Percentiles rank a stretch among this genome's conserved stretches.
These are phyloP conservation scores for Yamadazyma triangularis DNA, from an alignment of 1,139 yeast species.

Conservation along the genomic window DNA sequence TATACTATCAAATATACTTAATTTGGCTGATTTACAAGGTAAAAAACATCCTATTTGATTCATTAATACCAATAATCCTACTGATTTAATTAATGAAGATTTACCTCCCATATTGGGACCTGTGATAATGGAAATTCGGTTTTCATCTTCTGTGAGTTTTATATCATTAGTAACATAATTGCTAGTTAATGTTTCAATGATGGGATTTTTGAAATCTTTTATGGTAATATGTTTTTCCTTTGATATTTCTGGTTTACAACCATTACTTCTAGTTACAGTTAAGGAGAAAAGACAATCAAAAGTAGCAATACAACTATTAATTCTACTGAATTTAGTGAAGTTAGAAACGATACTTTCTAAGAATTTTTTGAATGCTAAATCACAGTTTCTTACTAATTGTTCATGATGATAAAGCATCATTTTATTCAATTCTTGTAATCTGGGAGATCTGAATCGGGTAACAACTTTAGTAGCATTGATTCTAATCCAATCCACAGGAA, in stretches of 20 bases:
- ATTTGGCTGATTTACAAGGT: conserved; percentile 48
- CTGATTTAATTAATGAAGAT: conserved; percentile 87
- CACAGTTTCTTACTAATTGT: conserved; percentile 48
- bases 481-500: conserved; percentile 76
- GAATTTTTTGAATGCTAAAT: conserved; percentile 54
- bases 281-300: conserved; percentile 77
- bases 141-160: conserved; percentile 35
- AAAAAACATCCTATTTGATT: conserved; percentile 92
- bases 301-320: conserved; percentile 51
- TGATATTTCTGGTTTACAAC: conserved; percentile 53
- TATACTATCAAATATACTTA: conserved; percentile 60
- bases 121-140: conserved; percentile 67
- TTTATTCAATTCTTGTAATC: conserved; percentile 46
- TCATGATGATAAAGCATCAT: conserved; percentile 62
- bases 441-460: conserved; percentile 70
- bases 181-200: conserved; percentile 53
- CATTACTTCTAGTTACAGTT: conserved; percentile 46
- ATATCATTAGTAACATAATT: conserved; percentile 70
- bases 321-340: conserved; percentile 46
- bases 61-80: conserved; percentile 83
- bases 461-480: conserved; percentile 68
- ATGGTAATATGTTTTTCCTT: conserved; percentile 52
- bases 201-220: conserved; percentile 70
- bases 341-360: conserved; percentile 38
- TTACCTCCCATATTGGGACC: conserved; percentile 99